Conservation (phyloP, 345 rosid species). For the Syzygium aqueum region DNA sequence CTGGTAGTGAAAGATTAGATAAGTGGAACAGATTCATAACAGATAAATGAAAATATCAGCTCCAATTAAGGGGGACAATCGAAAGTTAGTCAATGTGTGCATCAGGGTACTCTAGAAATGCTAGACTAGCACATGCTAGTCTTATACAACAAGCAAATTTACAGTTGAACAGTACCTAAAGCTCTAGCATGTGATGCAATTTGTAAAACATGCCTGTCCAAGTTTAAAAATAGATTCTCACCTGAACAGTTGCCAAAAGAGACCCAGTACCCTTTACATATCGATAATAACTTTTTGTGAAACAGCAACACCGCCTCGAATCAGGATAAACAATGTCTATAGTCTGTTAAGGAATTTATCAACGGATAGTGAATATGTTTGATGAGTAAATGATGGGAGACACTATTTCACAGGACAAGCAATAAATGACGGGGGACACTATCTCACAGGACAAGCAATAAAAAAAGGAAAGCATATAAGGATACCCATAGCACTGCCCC, state of each 20-base stretch:
- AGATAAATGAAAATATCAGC: not conserved
- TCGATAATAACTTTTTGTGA: constrained; percentile 89
- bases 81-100: not conserved
- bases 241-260: constrained; percentile 76
- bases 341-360: constrained; percentile 15
- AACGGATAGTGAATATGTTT: not conserved
- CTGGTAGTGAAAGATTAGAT: not conserved
- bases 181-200: not conserved
- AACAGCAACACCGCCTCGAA: constrained; percentile 90
- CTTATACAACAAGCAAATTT: not conserved
- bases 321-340: constrained; percentile 83
- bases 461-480: constrained; percentile 11
- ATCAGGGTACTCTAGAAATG: not conserved
- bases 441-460: not conserved
- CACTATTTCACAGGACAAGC: not conserved
- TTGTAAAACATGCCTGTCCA: not conserved
- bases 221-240: constrained; percentile 11
- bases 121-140: not conserved
- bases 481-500: constrained; percentile 99
- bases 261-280: constrained; percentile 96
- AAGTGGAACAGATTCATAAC: not conserved
- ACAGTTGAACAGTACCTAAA: not conserved
- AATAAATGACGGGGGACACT: not conserved
- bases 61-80: not conserved
- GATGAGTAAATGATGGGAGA: not conserved